phyloP scores from a whole-genome alignment of 108 stramenopile species.

The Pelagomonas calceolata region DNA sequence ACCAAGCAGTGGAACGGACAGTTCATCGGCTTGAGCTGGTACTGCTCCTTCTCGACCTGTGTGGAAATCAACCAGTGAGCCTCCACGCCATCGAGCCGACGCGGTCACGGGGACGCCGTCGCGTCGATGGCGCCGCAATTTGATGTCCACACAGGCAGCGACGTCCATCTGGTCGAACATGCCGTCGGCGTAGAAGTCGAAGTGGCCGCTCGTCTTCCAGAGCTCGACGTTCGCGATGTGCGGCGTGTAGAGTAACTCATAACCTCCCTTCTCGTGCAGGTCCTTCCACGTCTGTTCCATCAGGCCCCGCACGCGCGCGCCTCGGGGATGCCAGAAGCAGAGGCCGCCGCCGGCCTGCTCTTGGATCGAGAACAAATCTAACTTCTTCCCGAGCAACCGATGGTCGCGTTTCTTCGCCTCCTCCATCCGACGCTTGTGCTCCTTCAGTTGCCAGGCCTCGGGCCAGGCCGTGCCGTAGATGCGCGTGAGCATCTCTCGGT shows the following conservation, averaged over 20 bases:
- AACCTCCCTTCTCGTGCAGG: conserved; percentile 59
- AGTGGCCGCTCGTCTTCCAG: conserved; percentile 97
- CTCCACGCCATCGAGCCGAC: too few species aligned
- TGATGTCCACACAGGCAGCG: too few species aligned
- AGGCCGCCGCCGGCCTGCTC: conserved; percentile 74
- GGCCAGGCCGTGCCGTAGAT: conserved; percentile 92
- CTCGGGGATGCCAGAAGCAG: conserved; percentile 88
- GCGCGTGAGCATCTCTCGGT: conserved; percentile 76
- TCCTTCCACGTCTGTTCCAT: conserved; percentile 93
- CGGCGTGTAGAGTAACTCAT: conserved; percentile 91
- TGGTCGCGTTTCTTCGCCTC: conserved; percentile 96
- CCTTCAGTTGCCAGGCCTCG: conserved; percentile 34
- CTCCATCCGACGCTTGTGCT: conserved; percentile 73
- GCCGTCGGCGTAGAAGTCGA: conserved; percentile 86
- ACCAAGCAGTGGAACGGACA: conserved; percentile 99
- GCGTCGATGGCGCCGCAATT: too few species aligned
- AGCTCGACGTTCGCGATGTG: conserved; percentile 91
- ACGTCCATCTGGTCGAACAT: conserved; percentile 99
- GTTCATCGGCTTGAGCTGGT: conserved; percentile 99
- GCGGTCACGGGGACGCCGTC: too few species aligned
- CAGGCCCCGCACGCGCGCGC: conserved; percentile 64
- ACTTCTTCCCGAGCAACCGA: conserved; percentile 82
- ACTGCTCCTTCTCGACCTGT: conserved; percentile 79
- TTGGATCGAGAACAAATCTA: conserved; percentile 90
- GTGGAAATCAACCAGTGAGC: too few species aligned